Conservation (phyloP, 306 rosid species). For the Erythrophleum fordii region DNA sequence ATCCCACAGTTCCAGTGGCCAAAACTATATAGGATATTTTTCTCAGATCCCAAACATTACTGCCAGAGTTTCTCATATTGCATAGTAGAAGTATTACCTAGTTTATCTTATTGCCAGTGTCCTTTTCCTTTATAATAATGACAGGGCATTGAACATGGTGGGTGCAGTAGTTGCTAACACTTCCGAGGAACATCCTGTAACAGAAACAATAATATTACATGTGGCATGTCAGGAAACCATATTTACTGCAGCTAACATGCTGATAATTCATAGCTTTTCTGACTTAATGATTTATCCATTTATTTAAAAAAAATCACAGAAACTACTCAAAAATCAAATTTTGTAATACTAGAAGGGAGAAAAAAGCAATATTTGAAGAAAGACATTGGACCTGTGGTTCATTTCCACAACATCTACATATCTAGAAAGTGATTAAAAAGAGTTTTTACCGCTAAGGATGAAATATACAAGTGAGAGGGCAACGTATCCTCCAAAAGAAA, state of each 20-base stretch:
- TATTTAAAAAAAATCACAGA: neutral
- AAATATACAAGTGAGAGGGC: neutral
- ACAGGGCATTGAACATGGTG: conserved; percentile 79
- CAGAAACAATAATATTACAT: neutral
- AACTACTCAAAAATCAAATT: neutral
- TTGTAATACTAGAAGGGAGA: neutral
- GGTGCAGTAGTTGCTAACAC: conserved; percentile 88
- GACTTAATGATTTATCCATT: neutral
- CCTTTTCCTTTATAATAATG: conserved; percentile 67
- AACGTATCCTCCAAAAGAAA: neutral
- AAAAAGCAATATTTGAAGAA: neutral
- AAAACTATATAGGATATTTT: neutral
- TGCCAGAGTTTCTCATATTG: conserved; percentile 26
- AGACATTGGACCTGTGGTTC: neutral
- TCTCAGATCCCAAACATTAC: conserved; percentile 1
- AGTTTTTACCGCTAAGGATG: neutral
- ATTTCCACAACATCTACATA: conserved; percentile 14
- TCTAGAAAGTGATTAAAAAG: neutral
- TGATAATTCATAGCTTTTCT: too few species aligned
- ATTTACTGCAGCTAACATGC: neutral
- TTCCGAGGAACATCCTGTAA: conserved; percentile 91
- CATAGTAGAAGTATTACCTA: conserved; percentile 46
- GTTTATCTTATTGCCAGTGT: conserved; percentile 35
- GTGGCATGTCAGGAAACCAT: conserved; percentile 13
- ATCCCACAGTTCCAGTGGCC: conserved; percentile 19